Base-by-base conservation (phyloP, 2,329 filamentous ascomycete genomes). In the Mycosphaerella sp. region DNA sequence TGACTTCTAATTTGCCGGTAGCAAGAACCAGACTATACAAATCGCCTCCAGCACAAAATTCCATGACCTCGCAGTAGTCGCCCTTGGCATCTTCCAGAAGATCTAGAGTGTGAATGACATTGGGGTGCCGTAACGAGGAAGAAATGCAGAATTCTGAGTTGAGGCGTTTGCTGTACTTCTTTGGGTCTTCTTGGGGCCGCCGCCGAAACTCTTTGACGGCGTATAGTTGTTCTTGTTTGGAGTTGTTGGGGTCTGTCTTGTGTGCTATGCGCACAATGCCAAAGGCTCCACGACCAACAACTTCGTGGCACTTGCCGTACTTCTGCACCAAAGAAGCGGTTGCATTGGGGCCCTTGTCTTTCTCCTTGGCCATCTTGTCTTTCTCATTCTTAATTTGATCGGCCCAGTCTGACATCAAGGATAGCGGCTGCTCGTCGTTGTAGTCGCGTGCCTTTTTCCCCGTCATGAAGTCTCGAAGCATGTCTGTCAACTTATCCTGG, bases 91-190 rank as follows among this genome's bases (percentile, higher is more conserved):
- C 93, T 71, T 96, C 88, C 36, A 98, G 79, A 9, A 98, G 79
- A 67, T 98, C 93, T 47, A 98, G 80, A 0, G 93, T 98, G 70
- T 96, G 93, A 62, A 98, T 98, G 64, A 98, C 89, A 66, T 98
- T 98, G 12, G 93, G 91, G 67, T 98, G 93, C 57, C 90, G 87
- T 55, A 98, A 81, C 8, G 90, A 95, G 0, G 91, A 97, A 1
- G 93, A 97, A 62, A 98, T 97, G 73, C 93, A 97, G 69, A 98
- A 98, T 66, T 98, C 93, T 44, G 91, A 90, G 1, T 93, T 97
- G 47, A 98, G 78, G 21, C 93, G 86, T 70, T 97, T 98, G 77
- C 93, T 94, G 70, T 97, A 98, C 68, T 95, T 95, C 74, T 95
- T 95, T 62, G 90, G 85, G 12, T 89, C 95, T 71, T 98, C 93